A percentile compares a stretch with the other conserved stretches of the same genome.
These are phyloP conservation scores for Saccharomycopsis fibuligera DNA, from an alignment of 805 yeast species.

Conservation along the genomic window DNA sequence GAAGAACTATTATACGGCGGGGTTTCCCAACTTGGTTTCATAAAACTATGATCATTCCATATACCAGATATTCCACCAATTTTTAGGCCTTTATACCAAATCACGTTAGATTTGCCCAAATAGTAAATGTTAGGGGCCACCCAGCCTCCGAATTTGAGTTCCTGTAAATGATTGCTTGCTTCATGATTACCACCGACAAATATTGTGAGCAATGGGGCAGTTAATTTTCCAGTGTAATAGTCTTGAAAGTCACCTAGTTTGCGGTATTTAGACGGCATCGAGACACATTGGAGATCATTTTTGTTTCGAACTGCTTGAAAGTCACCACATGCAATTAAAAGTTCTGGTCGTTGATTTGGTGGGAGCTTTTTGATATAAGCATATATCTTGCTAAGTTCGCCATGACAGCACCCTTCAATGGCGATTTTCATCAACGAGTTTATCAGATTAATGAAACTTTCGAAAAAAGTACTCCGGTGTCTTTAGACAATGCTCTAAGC, in stretches of 20 bases:
- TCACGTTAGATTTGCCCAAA: constrained; percentile 68
- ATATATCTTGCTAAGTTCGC: constrained; percentile 61
- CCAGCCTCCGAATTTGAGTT: constrained; percentile 84
- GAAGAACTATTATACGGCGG: constrained; percentile 44
- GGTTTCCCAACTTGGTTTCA: constrained; percentile 34
- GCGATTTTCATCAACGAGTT: constrained; percentile 54
- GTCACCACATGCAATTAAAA: constrained; percentile 83
- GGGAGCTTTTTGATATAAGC: constrained; percentile 25
- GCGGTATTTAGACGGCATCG: constrained; percentile 75
- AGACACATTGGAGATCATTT: constrained; percentile 60
- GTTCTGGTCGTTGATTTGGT: constrained; percentile 34
- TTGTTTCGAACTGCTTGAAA: constrained; percentile 71
- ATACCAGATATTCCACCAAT: constrained; percentile 87
- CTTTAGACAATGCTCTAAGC: no score
- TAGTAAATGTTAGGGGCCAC: constrained; percentile 84
- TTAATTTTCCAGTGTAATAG: constrained; percentile 53
- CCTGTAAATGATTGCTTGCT: constrained; percentile 68
- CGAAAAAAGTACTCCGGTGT: no score
- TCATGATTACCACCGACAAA: constrained; percentile 97
- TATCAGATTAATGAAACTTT: no score
- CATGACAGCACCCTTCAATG: constrained; percentile 88
- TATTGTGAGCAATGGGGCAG: constrained; percentile 71
- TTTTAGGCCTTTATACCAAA: constrained; percentile 69
- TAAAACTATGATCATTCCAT: constrained; percentile 47
- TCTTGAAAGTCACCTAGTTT: constrained; percentile 71